Conservation (phyloP, 768 basidiomycete genomes). For the Mycena pura region DNA sequence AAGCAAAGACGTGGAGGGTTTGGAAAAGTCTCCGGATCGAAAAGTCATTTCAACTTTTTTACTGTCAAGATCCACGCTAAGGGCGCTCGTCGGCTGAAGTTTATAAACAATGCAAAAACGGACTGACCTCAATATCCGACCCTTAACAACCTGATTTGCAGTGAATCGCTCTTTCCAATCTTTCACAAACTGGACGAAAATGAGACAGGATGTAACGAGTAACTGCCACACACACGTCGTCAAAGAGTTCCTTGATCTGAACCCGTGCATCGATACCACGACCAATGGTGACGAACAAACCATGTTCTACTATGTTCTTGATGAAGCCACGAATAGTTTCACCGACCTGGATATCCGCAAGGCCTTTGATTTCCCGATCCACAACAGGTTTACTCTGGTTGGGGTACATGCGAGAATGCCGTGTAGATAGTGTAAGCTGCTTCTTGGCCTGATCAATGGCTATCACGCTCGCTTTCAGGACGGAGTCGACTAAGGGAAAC, state of each 20-base stretch:
- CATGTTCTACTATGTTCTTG: slow-evolving; percentile 85
- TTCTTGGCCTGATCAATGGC: slow-evolving; percentile 69
- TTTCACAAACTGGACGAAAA: slow-evolving; percentile 78
- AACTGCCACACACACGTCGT: slow-evolving; percentile 64
- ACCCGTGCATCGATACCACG: slow-evolving; percentile 88
- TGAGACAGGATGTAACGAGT: neutral
- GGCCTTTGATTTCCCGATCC: slow-evolving; percentile 70
- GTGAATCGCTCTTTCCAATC: slow-evolving; percentile 91
- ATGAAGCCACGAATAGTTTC: slow-evolving; percentile 86
- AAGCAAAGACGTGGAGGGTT: slow-evolving; percentile 43
- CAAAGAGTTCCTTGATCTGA: slow-evolving; percentile 92
- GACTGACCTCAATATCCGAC: slow-evolving; percentile 75
- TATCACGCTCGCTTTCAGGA: slow-evolving; percentile 76
- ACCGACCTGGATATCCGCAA: slow-evolving; percentile 73
- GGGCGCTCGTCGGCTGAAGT: neutral
- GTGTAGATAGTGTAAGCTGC: slow-evolving; percentile 81
- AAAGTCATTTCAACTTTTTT: slow-evolving; percentile 94
- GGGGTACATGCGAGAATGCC: slow-evolving; percentile 72
- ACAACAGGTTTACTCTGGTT: slow-evolving; percentile 54
- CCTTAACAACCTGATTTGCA: slow-evolving; percentile 84
- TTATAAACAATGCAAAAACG: slow-evolving; percentile 3
- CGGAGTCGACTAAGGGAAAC: slow-evolving; percentile 67
- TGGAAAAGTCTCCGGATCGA: slow-evolving; percentile 65
- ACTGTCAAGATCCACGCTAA: slow-evolving; percentile 72
- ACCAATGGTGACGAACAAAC: slow-evolving; percentile 88